Evolutionary conservation across 225 moss, liverwort and hornwort species (phyloP), one percentile per base, ranked within the genome.

Genomic region (Bryum argenteum): DNA sequence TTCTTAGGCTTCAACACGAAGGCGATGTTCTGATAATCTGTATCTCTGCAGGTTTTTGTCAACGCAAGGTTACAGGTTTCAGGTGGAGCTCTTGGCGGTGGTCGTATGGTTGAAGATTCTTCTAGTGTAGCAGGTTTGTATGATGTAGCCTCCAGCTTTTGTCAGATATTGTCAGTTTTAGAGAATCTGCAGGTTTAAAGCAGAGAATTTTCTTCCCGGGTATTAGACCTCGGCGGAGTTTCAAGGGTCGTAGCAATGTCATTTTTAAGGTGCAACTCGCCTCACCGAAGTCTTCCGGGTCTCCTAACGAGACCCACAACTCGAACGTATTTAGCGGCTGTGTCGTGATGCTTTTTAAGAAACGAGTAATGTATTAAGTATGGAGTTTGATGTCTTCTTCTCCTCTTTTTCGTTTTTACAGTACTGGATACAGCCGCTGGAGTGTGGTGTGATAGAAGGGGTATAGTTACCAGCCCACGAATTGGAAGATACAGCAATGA

Each of bases 351-450:
- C 47, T 69, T 0, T 21, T 69, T 0, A 37, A 18, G 61, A 56
- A 1, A 10, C 0, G 43, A 11, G 11, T 71, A 47, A 9, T 61
- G 0, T n/a, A 9, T 54, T 1, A 17, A 13, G 8, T 74, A 6
- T 28, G 48, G 12, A 22, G 51, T 65, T 64, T 78, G 68, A 78
- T 54, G 10, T 41, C n/a, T 70, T 48, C 16, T 8, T 78, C 1
- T 6, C 22, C 1, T 21, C 53, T 73, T 21, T 19, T 28, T 18
- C 74, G 77, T 42, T 69, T 61, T 8, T 65, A 15, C 81, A 89
- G 87, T 89, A 66, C 47, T 89, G 81, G 89, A 89, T 64, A 89
- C 89, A 33, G 87, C 89, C 63, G 87, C 89, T 58, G 89, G 89
- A 37, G 84, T 89, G 19, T 89, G 87, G 89, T 89, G 89, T 71